Percentiles rank a stretch among this genome's conserved stretches.
Conservation (phyloP, 2,329 filamentous ascomycete species). For the Colletotrichum costaricense region DNA sequence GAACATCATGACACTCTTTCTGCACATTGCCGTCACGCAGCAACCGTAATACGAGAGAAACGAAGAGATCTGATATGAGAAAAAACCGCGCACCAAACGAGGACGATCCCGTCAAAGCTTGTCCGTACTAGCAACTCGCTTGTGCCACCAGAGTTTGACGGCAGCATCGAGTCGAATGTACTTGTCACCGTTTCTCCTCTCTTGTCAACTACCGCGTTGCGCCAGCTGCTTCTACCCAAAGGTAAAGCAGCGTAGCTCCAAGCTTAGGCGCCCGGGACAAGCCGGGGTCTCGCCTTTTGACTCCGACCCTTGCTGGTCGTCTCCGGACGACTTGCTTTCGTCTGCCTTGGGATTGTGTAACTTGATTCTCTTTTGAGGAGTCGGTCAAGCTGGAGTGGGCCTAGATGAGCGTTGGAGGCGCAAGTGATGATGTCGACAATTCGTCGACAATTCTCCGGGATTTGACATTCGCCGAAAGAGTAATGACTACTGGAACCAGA, state of each 20-base stretch:
- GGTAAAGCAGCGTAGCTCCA: neutral
- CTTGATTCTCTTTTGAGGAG: neutral
- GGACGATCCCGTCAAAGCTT: neutral
- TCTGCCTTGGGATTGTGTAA: slow-evolving; percentile 4
- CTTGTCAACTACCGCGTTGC: neutral
- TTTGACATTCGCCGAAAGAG: neutral
- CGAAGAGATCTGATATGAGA: neutral
- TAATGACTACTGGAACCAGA: neutral
- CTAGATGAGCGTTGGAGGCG: slow-evolving; percentile 20
- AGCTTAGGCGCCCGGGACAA: neutral
- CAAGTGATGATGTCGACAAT: slow-evolving; percentile 36
- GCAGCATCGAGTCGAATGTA: slow-evolving; percentile 16
- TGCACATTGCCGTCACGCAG: neutral
- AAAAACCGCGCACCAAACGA: neutral
- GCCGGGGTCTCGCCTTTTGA: neutral
- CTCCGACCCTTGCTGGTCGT: neutral
- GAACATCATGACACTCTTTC: slow-evolving; percentile 14
- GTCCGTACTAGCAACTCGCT: slow-evolving; percentile 2
- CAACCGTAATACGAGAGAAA: neutral
- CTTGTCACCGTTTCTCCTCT: slow-evolving; percentile 8
- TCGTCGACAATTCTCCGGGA: neutral
- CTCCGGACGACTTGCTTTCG: slow-evolving; percentile 12
- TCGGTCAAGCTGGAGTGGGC: slow-evolving; percentile 25
- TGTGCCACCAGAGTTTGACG: neutral
- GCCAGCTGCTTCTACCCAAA: neutral